phyloP scores from a whole-genome alignment of 345 rosid species.

The Excoecaria cochinchinensis region DNA sequence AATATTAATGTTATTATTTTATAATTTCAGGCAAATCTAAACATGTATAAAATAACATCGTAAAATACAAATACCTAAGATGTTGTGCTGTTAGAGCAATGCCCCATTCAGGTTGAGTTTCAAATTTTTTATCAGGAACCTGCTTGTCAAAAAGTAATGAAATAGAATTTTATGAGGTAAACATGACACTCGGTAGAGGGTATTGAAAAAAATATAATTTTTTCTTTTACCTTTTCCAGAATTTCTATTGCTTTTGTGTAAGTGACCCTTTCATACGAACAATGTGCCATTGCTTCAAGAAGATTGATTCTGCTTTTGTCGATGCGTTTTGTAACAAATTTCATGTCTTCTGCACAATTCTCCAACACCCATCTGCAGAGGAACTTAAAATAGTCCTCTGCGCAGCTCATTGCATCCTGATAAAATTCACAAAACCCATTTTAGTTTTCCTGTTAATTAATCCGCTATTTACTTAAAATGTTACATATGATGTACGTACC shows the following conservation, averaged over 20 bases:
- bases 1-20: no score
- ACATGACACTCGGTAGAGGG: not conserved
- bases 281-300: constrained; percentile 46
- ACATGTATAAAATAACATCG: not conserved
- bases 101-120: constrained; percentile 62
- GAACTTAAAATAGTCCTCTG: constrained; percentile 63
- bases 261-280: constrained; percentile 49
- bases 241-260: constrained; percentile 58
- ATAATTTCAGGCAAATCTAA: not conserved
- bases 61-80: constrained; percentile 53
- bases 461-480: not conserved
- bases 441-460: not conserved
- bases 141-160: constrained; percentile 19
- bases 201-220: not conserved
- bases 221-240: constrained; percentile 48
- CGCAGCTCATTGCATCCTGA: constrained; percentile 84
- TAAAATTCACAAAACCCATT: constrained; percentile 8
- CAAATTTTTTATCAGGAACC: constrained; percentile 51
- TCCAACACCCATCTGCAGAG: constrained; percentile 73
- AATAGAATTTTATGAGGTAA: not conserved
- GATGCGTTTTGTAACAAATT: constrained; percentile 55
- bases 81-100: constrained; percentile 63
- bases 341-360: constrained; percentile 61
- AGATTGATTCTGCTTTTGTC: constrained; percentile 50
- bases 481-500: constrained; percentile 53